A percentile compares a stretch with the other conserved stretches of the same genome.
Conservation (phyloP, 2,329 filamentous ascomycete species). For the Grosmannia huntii region DNA sequence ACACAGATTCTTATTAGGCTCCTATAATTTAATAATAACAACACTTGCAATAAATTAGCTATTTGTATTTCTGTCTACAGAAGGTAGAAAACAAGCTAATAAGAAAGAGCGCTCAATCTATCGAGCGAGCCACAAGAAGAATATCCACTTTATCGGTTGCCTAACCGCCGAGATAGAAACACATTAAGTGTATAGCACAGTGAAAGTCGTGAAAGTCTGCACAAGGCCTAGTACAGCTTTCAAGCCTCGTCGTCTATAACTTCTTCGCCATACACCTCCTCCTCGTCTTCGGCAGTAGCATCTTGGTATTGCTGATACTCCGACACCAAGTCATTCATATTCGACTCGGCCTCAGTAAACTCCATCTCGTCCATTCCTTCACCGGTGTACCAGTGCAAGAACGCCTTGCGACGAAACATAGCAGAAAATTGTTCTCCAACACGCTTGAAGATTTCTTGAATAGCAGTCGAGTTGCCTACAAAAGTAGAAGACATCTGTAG, state of each 20-base stretch:
- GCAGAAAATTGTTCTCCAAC: slow-evolving; percentile 98
- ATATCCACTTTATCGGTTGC: too few relatives aligned
- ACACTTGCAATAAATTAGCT: too few relatives aligned
- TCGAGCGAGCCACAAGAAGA: too few relatives aligned
- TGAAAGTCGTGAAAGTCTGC: too few relatives aligned
- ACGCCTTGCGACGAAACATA: slow-evolving; percentile 99
- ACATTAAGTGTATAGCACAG: too few relatives aligned
- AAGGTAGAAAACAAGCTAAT: too few relatives aligned
- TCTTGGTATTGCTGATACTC: slow-evolving; percentile 99
- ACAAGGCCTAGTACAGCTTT: too few relatives aligned
- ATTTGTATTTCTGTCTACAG: too few relatives aligned
- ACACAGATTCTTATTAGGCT: too few relatives aligned
- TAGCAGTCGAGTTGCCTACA: slow-evolving; percentile 97
- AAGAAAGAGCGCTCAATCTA: too few relatives aligned
- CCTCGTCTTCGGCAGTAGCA: slow-evolving; percentile 89
- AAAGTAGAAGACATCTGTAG: slow-evolving; percentile 99
- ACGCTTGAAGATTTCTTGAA: slow-evolving; percentile 99
- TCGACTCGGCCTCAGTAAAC: slow-evolving; percentile 99
- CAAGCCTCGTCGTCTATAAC: slow-evolving; percentile 13
- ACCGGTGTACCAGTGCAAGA: slow-evolving; percentile 99
- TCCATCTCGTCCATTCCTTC: slow-evolving; percentile 99
- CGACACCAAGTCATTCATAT: slow-evolving; percentile 99
- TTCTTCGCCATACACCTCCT: slow-evolving; percentile 92
- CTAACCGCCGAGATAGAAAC: too few relatives aligned
- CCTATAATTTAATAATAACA: too few relatives aligned